phyloP scores from a whole-genome alignment of 2,329 filamentous ascomycete species.

The Scopulariopsis brevicaulis region DNA sequence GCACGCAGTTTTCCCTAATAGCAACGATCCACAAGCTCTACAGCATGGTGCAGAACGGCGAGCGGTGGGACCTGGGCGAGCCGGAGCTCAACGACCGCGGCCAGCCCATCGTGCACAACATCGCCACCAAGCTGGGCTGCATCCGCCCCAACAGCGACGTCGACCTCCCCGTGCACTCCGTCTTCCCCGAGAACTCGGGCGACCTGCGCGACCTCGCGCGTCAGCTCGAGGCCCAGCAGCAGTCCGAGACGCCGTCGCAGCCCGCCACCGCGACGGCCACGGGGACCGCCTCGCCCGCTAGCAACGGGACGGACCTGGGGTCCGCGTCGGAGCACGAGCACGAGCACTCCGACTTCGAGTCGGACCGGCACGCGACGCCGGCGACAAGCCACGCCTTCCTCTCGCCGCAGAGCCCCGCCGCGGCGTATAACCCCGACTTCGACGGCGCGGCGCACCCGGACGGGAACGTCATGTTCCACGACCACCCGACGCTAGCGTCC shows the following conservation, averaged over 20 bases:
- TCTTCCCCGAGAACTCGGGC: conserved; percentile 51
- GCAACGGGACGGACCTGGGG: conserved; percentile 2
- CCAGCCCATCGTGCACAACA: conserved; percentile 54
- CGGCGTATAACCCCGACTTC: conserved; percentile 26
- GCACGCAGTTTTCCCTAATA: conserved; percentile 53
- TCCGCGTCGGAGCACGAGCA: conserved; percentile 36
- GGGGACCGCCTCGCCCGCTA: background rate
- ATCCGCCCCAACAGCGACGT: conserved; percentile 51
- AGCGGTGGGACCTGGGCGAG: conserved; percentile 51
- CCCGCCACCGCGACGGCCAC: conserved; percentile 16
- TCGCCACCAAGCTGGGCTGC: conserved; percentile 52
- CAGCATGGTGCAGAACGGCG: conserved; percentile 46
- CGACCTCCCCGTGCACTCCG: conserved; percentile 42
- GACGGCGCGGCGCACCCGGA: conserved; percentile 17
- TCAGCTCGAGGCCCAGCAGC: conserved; percentile 36
- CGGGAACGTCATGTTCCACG: conserved; percentile 20
- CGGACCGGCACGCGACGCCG: conserved; percentile 38
- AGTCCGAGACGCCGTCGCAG: conserved; percentile 13
- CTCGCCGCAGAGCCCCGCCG: conserved; percentile 38
- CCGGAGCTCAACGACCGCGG: conserved; percentile 52
- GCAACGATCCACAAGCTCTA: conserved; percentile 56
- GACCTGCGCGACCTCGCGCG: conserved; percentile 44
- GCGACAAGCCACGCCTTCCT: conserved; percentile 31
- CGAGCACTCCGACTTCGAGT: conserved; percentile 43
- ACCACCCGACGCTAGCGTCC: conserved; percentile 18